Evolutionary conservation across 352 stramenopile genomes (phyloP).

Genomic region (Achlya hypogyna): DNA sequence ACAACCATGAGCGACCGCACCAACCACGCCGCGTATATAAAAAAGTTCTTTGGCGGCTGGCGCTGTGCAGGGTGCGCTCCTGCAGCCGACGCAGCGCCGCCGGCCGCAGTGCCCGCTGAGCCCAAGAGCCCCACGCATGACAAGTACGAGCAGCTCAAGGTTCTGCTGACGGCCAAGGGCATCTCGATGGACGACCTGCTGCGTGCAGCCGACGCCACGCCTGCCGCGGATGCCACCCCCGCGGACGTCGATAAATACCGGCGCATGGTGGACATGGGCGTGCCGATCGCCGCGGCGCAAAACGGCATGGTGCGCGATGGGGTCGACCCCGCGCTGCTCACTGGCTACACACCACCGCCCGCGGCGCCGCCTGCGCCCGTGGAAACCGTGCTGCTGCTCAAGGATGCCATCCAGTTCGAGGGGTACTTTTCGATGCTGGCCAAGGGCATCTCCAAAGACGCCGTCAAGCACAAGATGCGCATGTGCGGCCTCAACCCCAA

Average conservation of each 20-base stretch:
- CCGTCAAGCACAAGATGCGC: conserved; percentile 85
- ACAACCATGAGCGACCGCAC: conserved; percentile 75
- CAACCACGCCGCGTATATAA: conserved; percentile 68
- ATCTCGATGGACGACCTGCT: conserved; percentile 69
- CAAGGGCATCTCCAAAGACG: conserved; percentile 81
- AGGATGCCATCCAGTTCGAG: conserved; percentile 58
- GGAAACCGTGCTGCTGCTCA: conserved; percentile 22
- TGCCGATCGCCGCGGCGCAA: conserved; percentile 59
- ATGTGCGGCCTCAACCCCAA: conserved; percentile 82
- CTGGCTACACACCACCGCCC: conserved; percentile 20
- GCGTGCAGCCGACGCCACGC: conserved; percentile 39
- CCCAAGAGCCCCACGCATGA: conserved; percentile 11
- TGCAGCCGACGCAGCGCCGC: neutral
- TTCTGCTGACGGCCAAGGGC: conserved; percentile 45
- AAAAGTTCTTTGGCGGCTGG: conserved; percentile 77
- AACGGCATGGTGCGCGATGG: conserved; percentile 67
- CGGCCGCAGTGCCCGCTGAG: neutral
- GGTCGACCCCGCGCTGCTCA: conserved; percentile 30
- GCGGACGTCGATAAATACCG: conserved; percentile 33
- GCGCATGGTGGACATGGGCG: conserved; percentile 54
- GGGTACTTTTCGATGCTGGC: conserved; percentile 94
- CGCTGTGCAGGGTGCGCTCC: conserved; percentile 49
- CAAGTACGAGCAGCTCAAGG: conserved; percentile 49
- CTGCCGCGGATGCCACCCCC: conserved; percentile 14
- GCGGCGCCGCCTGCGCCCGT: neutral